Base-by-base conservation (phyloP, 2,329 filamentous ascomycete species). In the Alternaria atra region DNA sequence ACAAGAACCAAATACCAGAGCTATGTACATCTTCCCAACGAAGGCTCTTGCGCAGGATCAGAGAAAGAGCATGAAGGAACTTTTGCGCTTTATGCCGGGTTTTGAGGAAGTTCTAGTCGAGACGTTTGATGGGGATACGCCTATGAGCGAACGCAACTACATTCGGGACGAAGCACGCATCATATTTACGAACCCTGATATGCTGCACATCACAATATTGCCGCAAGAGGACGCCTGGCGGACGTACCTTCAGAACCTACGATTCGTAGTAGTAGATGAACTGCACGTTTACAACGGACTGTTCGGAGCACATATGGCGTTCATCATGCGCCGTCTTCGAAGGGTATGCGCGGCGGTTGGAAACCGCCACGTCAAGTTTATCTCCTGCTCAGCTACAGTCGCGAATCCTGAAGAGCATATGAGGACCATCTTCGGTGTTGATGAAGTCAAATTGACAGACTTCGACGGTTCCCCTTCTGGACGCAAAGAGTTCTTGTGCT, bases 21-120 rank as follows among this genome's bases (percentile, higher is more conserved):
- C 95, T 2, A 93, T 99, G 89, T 98, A 97, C 76, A 97, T 99
- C 35, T 99, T 99, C 63, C 95, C 95, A 0, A 99, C 95, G 0
- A 99, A 99, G 80, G 95, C 95, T 1, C 81, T 99, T 15, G 94
- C 95, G 0, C 95, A 99, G 76, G 95, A 99, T 78, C 95, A 99
- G 78, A 89, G 90, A 69, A 87, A 93, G 68, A 97, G 93, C 68
- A 83, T 99, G 75, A 92, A 91, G 71, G 93, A 97, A 54, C 86
- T 98, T 74, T 82, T 98, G 62, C 81, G 86, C 1, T 97, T 91
- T 70, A 91, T 99, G 85, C 86, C 90, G 1, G 89, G 89, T 0
- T 79, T 98, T 23, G 89, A 93, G 73, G 84, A 91, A 42, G 82
- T 89, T 0, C 81, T 96, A 17, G 92, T 97, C 2, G 95, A 97